Evolutionary conservation across 1,284 basidiomycete species (phyloP).

Genomic region (Boletus semigastroideus): DNA sequence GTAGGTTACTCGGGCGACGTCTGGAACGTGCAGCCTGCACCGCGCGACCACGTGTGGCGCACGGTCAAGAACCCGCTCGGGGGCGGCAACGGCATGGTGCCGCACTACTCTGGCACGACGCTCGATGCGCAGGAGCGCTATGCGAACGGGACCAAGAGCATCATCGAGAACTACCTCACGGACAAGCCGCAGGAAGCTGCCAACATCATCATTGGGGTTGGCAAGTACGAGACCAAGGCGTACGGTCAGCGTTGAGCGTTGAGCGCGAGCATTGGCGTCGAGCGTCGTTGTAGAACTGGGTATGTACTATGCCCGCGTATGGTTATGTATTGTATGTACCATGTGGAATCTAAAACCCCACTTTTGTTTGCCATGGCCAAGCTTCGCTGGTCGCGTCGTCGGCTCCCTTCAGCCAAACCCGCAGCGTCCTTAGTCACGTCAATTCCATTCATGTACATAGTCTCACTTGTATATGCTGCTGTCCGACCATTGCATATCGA

Average conservation of each 20-base stretch:
- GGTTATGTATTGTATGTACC: too few relatives aligned
- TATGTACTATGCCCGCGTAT: too few relatives aligned
- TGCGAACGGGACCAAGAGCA: conserved; percentile 77
- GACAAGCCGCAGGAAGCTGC: conserved; percentile 70
- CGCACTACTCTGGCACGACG: conserved; percentile 87
- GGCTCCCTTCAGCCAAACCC: too few relatives aligned
- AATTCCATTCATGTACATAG: too few relatives aligned
- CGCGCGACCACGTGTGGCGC: conserved; percentile 85
- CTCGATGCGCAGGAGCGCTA: conserved; percentile 92
- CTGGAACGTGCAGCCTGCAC: conserved; percentile 83
- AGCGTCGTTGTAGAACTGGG: too few relatives aligned
- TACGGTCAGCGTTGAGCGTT: conserved; percentile 44
- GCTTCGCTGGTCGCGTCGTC: too few relatives aligned
- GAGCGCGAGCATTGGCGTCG: not conserved
- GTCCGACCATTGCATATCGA: too few relatives aligned
- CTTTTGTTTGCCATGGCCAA: too few relatives aligned
- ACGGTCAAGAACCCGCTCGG: conserved; percentile 78
- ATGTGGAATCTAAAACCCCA: too few relatives aligned
- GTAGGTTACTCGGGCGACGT: conserved; percentile 69
- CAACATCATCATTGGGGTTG: conserved; percentile 79
- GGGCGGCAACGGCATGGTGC: conserved; percentile 85
- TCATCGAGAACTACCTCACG: conserved; percentile 77
- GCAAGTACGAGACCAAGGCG: conserved; percentile 64
- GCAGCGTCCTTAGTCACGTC: too few relatives aligned
- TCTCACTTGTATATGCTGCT: too few relatives aligned